Base-by-base conservation (phyloP, 345 rosid species). In the Citrus hindsii region DNA sequence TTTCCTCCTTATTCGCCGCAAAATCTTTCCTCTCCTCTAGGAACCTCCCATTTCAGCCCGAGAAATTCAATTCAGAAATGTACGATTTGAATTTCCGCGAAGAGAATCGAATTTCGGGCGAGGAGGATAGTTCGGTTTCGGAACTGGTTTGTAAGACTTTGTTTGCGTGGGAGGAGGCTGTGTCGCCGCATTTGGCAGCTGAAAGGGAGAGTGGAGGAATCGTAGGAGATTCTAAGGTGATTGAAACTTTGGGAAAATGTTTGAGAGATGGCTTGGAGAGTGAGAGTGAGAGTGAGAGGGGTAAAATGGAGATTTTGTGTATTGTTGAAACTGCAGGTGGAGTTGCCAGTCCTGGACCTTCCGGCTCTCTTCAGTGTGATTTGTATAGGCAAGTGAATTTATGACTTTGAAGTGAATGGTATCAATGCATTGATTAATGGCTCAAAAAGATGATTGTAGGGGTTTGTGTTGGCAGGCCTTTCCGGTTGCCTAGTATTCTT, bases 241-340 rank as follows among this genome's bases (percentile, higher is more conserved):
- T 91, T 78, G 64, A 69, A 73, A 80, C 77, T 86, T 14, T 95
- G 84, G 88, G 77, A 73, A 82, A 74, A 21, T 86, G 88, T 63
- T 82, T 95, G 81, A 85, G 46, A 79, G 86, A 81, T 51, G 86
- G 82, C 19, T 48, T 79, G 63, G 88, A 82, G 21, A 81, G 79
- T 84, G 84, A 74, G 73, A 81, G 79, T 84, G 84, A 74, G 73
- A 38, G 48, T 46, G 51, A 13, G 18, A 46, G 51, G n/a, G 84
- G 51, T 69, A 59, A 58, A 76, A 63, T 77, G 74, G 82, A 84
- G 56, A 76, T 77, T 68, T 81, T 95, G 9, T 92, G 94, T 79
- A 83, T 96, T 61, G 88, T 96, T 56, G 98, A 96, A 84, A 92
- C 99, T 66, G 95, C 99, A 16, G 99, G 99, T 3, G 98, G 99